These are phyloP conservation scores for Blastobotrys terrestris DNA, from an alignment of 805 yeast genomes.

Conservation along the genomic window DNA sequence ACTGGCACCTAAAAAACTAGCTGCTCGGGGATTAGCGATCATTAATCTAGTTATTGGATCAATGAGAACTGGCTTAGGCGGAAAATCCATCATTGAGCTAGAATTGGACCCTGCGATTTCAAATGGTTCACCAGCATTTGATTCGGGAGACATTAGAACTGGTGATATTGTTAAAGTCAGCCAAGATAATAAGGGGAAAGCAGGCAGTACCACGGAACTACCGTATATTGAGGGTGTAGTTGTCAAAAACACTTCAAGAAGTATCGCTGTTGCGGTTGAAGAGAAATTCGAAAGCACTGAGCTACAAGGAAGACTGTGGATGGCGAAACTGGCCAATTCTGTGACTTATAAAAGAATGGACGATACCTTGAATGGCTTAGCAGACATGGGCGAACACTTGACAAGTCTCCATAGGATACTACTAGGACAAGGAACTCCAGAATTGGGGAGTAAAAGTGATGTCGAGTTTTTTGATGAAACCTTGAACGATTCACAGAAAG, in stretches of 20 bases:
- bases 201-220: conserved; percentile 22
- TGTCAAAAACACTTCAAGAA: conserved; percentile 42
- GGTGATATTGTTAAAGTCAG: conserved; percentile 70
- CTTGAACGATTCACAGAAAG: conserved; percentile 63
- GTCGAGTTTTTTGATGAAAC: conserved; percentile 36
- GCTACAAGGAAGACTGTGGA: conserved; percentile 51
- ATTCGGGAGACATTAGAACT: conserved; percentile 49
- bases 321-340: conserved; percentile 49
- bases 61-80: conserved; percentile 72
- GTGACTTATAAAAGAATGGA: conserved; percentile 53
- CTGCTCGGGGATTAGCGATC: conserved; percentile 67
- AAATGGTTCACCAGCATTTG: conserved; percentile 31
- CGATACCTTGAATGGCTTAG: conserved; percentile 61
- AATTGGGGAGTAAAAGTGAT: conserved; percentile 8
- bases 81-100: conserved; percentile 62
- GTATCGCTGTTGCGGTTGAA: conserved; percentile 55
- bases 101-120: conserved; percentile 43
- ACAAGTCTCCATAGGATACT: conserved; percentile 39
- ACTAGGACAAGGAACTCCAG: conserved; percentile 41
- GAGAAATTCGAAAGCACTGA: conserved; percentile 48
- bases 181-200: conserved; percentile 40
- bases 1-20: conserved; percentile 59
- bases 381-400: conserved; percentile 30
- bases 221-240: conserved; percentile 39
- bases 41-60: conserved; percentile 56